phyloP scores from a whole-genome alignment of 768 basidiomycete species.

The Phaeolepiota aurea region DNA sequence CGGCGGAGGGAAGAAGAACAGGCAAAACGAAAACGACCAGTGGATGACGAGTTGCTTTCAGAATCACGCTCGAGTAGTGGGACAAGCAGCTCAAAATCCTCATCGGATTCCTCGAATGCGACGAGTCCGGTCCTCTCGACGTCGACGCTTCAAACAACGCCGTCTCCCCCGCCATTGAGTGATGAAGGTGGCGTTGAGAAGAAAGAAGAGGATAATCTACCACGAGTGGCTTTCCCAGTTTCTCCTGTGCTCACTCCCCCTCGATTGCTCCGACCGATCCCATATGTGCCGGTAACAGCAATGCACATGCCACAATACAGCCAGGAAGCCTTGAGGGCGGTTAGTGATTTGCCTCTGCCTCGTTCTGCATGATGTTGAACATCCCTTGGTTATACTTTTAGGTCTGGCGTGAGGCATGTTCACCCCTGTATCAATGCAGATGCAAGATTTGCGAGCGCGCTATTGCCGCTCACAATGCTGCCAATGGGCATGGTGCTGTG shows the following conservation, averaged over 20 bases:
- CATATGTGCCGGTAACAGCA: constrained; percentile 54
- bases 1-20: constrained; percentile 20
- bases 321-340: constrained; percentile 46
- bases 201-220: constrained; percentile 15
- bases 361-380: constrained; percentile 5
- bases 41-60: constrained; percentile 14
- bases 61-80: constrained; percentile 22
- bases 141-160: constrained; percentile 70
- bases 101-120: constrained; percentile 38
- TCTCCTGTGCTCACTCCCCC: constrained; percentile 60
- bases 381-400: constrained; percentile 20
- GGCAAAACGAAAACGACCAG: constrained; percentile 38
- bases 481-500: constrained; percentile 16
- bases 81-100: constrained; percentile 15
- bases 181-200: constrained; percentile 23
- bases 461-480: constrained; percentile 42
- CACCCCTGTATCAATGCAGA: constrained; percentile 62
- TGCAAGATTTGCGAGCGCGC: constrained; percentile 72
- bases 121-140: constrained; percentile 73
- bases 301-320: constrained; percentile 49
- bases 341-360: constrained; percentile 23
- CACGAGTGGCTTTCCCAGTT: constrained; percentile 22
- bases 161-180: constrained; percentile 54
- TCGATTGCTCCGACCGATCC: constrained; percentile 54
- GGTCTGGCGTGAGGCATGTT: constrained; percentile 72